These are phyloP conservation scores for Fusarium secorum DNA, from an alignment of 2,329 filamentous ascomycete genomes.

Conservation along the genomic window DNA sequence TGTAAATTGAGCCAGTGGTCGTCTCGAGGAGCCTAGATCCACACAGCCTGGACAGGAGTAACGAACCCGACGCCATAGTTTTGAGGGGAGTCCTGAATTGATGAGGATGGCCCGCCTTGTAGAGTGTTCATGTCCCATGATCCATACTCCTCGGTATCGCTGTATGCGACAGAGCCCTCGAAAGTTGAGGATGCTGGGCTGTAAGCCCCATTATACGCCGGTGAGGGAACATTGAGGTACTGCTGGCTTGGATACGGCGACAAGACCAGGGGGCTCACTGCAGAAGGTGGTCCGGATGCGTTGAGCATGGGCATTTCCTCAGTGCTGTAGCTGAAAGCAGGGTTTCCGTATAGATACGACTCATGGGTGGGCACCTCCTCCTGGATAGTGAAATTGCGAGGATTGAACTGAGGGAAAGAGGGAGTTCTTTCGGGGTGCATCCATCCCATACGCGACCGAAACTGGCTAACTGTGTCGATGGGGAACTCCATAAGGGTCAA, in stretches of 20 bases:
- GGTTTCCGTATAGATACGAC: constrained; percentile 63
- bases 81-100: constrained; percentile 55
- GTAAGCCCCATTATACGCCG: constrained; percentile 64
- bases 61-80: constrained; percentile 64
- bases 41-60: constrained; percentile 68
- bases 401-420: constrained; percentile 68
- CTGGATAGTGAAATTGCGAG: constrained; percentile 61
- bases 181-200: constrained; percentile 70
- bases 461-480: constrained; percentile 72
- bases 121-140: constrained; percentile 57
- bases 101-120: constrained; percentile 56
- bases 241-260: constrained; percentile 63
- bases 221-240: constrained; percentile 70
- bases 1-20: constrained; percentile 50
- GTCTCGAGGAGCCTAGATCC: constrained; percentile 60
- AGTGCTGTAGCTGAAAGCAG: constrained; percentile 69
- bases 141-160: constrained; percentile 66
- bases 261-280: constrained; percentile 63
- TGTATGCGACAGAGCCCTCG: constrained; percentile 69
- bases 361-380: constrained; percentile 54
- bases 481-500: constrained; percentile 76
- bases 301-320: constrained; percentile 67
- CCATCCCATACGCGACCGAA: constrained; percentile 75
- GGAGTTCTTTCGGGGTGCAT: constrained; percentile 64
- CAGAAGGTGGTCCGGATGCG: constrained; percentile 52